Percentiles rank a stretch among this genome's conserved stretches.
Evolutionary conservation across 257 asterid species (phyloP).

Genomic region (Capsicum rhomboideum): DNA sequence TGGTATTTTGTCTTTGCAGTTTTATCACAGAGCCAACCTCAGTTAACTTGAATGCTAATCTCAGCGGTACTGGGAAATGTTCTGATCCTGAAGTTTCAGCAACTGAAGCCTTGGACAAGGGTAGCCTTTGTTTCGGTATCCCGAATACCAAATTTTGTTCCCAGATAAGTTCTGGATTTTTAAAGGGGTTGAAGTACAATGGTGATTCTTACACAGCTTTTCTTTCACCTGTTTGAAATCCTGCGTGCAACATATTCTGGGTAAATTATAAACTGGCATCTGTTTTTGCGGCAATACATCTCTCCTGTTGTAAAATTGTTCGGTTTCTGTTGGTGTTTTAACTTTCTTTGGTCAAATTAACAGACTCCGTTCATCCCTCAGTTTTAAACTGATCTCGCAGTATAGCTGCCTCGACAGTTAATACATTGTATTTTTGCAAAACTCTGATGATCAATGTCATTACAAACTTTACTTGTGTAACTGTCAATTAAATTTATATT

Average conservation of each 20-base stretch:
- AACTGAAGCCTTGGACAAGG: constrained; percentile 19
- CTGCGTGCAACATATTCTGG: background rate
- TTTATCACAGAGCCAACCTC: constrained; percentile 56
- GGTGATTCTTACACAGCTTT: constrained; percentile 50
- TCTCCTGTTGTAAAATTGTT: background rate
- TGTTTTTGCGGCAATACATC: background rate
- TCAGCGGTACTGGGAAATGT: constrained; percentile 22
- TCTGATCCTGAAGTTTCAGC: constrained; percentile 21
- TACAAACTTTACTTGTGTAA: background rate
- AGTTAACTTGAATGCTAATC: constrained; percentile 64
- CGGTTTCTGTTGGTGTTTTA: too few species aligned
- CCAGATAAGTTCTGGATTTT: constrained; percentile 35
- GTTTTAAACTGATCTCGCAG: background rate
- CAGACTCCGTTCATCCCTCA: background rate
- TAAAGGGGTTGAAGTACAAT: constrained; percentile 58
- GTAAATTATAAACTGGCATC: background rate
- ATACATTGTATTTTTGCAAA: background rate
- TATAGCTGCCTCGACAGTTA: background rate
- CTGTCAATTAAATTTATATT: background rate
- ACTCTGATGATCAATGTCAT: background rate
- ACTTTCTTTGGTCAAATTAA: background rate
- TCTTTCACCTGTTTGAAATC: constrained; percentile 33
- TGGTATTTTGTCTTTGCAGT: constrained; percentile 30
- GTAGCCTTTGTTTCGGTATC: constrained; percentile 32
- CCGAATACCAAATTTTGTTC: constrained; percentile 41